These are phyloP conservation scores for Exserohilum rostratum DNA, from an alignment of 2,329 filamentous ascomycete species.

Conservation along the genomic window DNA sequence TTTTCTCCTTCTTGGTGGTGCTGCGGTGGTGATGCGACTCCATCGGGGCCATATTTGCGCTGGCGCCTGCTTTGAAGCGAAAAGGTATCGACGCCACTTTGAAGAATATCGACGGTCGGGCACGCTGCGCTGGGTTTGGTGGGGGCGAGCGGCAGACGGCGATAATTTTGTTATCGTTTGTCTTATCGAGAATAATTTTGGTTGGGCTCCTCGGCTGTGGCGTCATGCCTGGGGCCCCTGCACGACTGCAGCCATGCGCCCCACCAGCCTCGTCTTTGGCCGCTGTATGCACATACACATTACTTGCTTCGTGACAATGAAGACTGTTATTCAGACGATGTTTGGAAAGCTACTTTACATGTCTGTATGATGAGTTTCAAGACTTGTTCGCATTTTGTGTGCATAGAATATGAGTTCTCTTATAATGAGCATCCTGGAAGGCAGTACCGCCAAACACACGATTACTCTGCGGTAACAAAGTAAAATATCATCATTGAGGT, in stretches of 20 bases:
- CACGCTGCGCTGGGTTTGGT: conserved; percentile 13
- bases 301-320: no score
- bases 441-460: no score
- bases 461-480: no score
- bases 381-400: no score
- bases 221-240: conserved; percentile 15
- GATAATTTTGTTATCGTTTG: conserved; percentile 30
- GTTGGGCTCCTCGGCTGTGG: conserved; percentile 24
- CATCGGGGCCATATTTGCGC: conserved; percentile 70
- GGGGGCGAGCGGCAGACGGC: conserved; percentile 28
- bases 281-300: no score
- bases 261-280: no score
- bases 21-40: conserved; percentile 84
- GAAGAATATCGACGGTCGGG: conserved; percentile 22
- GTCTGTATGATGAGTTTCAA: no score
- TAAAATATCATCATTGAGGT: no score
- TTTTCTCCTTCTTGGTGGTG: conserved; percentile 87
- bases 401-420: no score
- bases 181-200: conserved; percentile 17
- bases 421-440: no score
- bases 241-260: neutral
- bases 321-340: no score
- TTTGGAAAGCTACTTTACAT: no score
- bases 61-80: conserved; percentile 80
- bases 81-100: conserved; percentile 63